phyloP scores from a whole-genome alignment of 371 early-diverging fungal genomes.

The Mucor velutinosus region DNA sequence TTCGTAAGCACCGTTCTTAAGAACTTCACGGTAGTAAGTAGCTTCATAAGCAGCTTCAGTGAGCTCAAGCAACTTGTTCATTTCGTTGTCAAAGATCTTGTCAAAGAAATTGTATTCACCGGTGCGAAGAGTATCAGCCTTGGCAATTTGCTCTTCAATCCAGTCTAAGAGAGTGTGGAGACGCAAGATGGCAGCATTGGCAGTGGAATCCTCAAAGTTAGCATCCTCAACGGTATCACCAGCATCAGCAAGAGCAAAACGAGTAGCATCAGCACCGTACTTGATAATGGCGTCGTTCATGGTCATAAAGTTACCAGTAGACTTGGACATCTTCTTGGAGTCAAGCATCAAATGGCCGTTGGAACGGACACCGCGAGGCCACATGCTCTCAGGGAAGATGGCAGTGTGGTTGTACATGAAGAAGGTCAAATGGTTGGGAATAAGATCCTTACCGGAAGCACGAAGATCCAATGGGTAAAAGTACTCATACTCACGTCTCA shows the following conservation, averaged over 20 bases:
- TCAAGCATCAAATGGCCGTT: constrained; percentile 99
- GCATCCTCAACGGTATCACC: constrained; percentile 99
- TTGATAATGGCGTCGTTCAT: constrained; percentile 83
- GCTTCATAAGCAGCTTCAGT: constrained; percentile 80
- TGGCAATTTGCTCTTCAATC: constrained; percentile 67
- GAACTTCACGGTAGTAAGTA: constrained; percentile 93
- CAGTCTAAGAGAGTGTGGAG: constrained; percentile 93
- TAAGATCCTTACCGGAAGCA: constrained; percentile 98
- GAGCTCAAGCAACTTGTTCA: constrained; percentile 72
- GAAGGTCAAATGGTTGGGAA: constrained; percentile 99
- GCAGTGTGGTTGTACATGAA: constrained; percentile 99
- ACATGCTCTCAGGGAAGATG: constrained; percentile 91
- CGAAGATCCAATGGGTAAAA: constrained; percentile 99
- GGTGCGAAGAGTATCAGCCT: constrained; percentile 39
- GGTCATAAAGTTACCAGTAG: constrained; percentile 99
- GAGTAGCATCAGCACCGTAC: constrained; percentile 98
- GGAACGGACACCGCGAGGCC: constrained; percentile 94
- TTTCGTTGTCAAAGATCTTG: constrained; percentile 84
- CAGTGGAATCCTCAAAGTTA: constrained; percentile 98
- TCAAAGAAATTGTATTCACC: constrained; percentile 75
- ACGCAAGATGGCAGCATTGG: constrained; percentile 96
- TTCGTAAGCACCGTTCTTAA: constrained; percentile 95
- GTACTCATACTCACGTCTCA: constrained; percentile 93
- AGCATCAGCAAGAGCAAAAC: constrained; percentile 94
- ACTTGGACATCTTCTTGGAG: constrained; percentile 99